Evolutionary conservation across 2,329 filamentous ascomycete species (phyloP), one percentile per base, ranked within the genome.

Genomic region (Penicillium palitans): DNA sequence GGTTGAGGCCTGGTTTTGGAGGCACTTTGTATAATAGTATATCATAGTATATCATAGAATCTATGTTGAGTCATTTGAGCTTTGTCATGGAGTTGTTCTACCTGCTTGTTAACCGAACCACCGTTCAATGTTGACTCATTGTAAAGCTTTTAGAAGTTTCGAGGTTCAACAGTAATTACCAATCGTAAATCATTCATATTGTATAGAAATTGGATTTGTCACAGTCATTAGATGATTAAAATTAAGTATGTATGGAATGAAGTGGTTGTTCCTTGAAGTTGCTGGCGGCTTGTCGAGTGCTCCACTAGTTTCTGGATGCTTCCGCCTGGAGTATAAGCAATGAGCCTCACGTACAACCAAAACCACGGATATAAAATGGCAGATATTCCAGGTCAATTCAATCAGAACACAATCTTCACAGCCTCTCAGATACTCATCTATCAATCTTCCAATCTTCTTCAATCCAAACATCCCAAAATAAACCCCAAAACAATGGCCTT

Each of bases 401-500:
- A n/a, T 33, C 35, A 47, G 31, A 49, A 24, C 10, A 48, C 27
- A 60, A 59, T 49, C 37, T 19, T 42, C 42, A 55, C 9, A 54
- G 15, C 12, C 29, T 29, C 52, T 48, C n/a, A 54, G 52, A 49
- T n/a, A 41, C 9, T 45, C 17, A 40, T 52, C 19, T 24, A 42
- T 49, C 33, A 17, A 54, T 50, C 59, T 56, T 59, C 40, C 56
- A 61, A 55, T 61, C 62, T n/a, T 21, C 9, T 15, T 44, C 27
- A 33, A 27, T 8, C 6, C 29, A 41, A 37, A 55, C 63, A 37
- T 2, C 31, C 2, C 10, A 10, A 6, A n/a, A n/a, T n/a, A n/a
- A n/a, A n/a, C n/a, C n/a, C 42, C 6, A 2, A 60, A 64, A 74
- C 62, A 49, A 79, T 80, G 77, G 68, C 74, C 52, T 74, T 77